Conservation (phyloP, 2,329 filamentous ascomycete species). For the Paecilomyces fulvus region DNA sequence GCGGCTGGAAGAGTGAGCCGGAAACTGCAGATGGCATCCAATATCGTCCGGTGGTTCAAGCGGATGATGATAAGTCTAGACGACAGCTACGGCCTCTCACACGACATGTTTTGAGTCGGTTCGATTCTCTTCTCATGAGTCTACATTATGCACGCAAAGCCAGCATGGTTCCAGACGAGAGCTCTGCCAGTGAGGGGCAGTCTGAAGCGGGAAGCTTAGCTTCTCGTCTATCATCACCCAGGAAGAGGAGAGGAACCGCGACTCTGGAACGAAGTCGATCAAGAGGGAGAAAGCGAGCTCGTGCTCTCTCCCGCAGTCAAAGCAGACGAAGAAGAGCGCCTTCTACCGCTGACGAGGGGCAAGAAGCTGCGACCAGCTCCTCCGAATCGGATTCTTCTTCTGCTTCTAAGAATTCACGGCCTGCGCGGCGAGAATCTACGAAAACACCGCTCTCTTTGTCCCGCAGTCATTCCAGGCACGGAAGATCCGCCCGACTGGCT, state of each 20-base stretch:
- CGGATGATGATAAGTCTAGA: conserved; percentile 62
- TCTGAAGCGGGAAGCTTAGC: conserved; percentile 19
- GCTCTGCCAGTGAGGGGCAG: conserved; percentile 20
- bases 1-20: conserved; percentile 12
- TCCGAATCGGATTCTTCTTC: neutral
- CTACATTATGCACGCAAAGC: conserved; percentile 60
- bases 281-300: conserved; percentile 17
- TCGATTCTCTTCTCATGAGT: conserved; percentile 62
- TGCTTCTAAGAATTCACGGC: neutral
- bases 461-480: conserved; percentile 3
- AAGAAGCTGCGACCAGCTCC: neutral
- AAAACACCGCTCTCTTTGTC: conserved; percentile 10
- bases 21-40: conserved; percentile 6
- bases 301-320: conserved; percentile 7
- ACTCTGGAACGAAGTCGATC: conserved; percentile 10
- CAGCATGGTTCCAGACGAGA: conserved; percentile 24
- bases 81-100: conserved; percentile 58
- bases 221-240: conserved; percentile 9
- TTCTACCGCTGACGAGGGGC: neutral
- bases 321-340: conserved; percentile 3
- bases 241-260: conserved; percentile 3
- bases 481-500: conserved; percentile 12
- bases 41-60: conserved; percentile 47
- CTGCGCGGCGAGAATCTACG: neutral
- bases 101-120: conserved; percentile 58